These are phyloP conservation scores for Sphaerulina populicola DNA, from an alignment of 2,329 filamentous ascomycete genomes.

Conservation along the genomic window DNA sequence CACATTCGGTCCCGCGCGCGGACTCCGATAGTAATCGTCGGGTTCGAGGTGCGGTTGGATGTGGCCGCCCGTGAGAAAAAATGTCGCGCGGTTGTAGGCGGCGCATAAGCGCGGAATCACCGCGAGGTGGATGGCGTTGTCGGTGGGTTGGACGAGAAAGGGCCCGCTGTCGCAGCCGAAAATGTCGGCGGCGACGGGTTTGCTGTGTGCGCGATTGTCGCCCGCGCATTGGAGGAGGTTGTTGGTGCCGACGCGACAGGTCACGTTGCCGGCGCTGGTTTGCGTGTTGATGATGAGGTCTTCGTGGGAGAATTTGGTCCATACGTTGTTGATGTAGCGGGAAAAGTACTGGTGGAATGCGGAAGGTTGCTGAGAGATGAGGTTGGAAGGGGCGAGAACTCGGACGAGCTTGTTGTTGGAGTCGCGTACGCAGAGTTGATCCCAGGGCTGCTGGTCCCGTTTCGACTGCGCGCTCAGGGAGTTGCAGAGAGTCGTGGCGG, in stretches of 20 bases:
- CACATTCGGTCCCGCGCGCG: not conserved
- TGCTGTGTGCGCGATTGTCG: slow-evolving; percentile 42
- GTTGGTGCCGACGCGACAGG: slow-evolving; percentile 39
- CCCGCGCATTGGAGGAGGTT: slow-evolving; percentile 38
- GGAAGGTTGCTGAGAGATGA: slow-evolving; percentile 37
- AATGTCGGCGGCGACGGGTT: slow-evolving; percentile 55
- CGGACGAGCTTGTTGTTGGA: slow-evolving; percentile 33
- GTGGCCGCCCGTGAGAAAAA: slow-evolving; percentile 47
- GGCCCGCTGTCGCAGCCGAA: slow-evolving; percentile 58
- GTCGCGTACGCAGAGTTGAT: slow-evolving; percentile 46
- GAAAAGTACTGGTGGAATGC: slow-evolving; percentile 47
- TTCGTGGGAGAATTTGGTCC: slow-evolving; percentile 40
- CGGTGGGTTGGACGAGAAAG: slow-evolving; percentile 41
- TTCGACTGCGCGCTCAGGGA: slow-evolving; percentile 47
- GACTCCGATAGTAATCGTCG: slow-evolving; percentile 31
- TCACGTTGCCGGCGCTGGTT: slow-evolving; percentile 47
- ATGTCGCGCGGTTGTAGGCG: slow-evolving; percentile 64
- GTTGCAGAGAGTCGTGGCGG: slow-evolving; percentile 48
- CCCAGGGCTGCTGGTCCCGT: slow-evolving; percentile 53
- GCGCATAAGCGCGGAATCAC: slow-evolving; percentile 64
- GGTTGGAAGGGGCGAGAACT: slow-evolving; percentile 37
- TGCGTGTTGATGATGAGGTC: slow-evolving; percentile 57
- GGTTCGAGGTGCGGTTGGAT: slow-evolving; percentile 38
- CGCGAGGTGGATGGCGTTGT: slow-evolving; percentile 42
- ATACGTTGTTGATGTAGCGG: slow-evolving; percentile 45